Base-by-base conservation (phyloP, 371 early-diverging fungal species). In the Enterospora canceri region DNA sequence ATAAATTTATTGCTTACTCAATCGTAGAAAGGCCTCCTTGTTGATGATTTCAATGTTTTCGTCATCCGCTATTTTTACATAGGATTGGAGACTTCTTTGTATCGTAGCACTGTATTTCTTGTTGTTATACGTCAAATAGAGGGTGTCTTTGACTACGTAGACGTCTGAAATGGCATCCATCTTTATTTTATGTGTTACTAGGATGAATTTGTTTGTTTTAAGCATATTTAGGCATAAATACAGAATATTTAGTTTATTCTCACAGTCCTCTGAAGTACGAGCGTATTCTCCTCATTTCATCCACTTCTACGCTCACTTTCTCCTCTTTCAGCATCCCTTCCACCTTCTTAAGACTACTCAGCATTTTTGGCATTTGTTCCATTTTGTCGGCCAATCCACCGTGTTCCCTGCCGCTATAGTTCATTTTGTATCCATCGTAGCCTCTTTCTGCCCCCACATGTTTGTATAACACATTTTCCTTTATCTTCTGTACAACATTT, bases 401-500 rank as follows among this genome's bases (percentile, higher is more conserved):
- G 40, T 40, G 8, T 8, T 40, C 40, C 8, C 40, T 8, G 12
- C 8, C n/a, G n/a, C n/a, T 40, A 40, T 12, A 40, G 40, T 40
- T 40, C 8, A 40, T 8, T 40, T 40, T n/a, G n/a, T 12, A 40
- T 12, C n/a, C n/a, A 12, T 8, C n/a, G n/a, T 12, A 40, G n/a
- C n/a, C 40, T 40, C 12, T 40, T 12, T 40, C n/a, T 40, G 8
- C n/a, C 40, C 12, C n/a, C 40, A 40, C 40, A 40, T 8, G 40
- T 40, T 40, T 40, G n/a, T 40, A 40, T 40, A 40, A 40, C 8
- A 40, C n/a, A 8, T 40, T 40, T 40, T 40, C 40, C n/a, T 40
- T 40, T 40, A 40, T 40, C 40, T 40, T 40, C 40, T 40, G 40
- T 12, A 40, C 40, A 12, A 64, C 31, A n/a, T n/a, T 64, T 3